phyloP scores from a whole-genome alignment of 257 asterid genomes.

The Hygrophila difformis region DNA sequence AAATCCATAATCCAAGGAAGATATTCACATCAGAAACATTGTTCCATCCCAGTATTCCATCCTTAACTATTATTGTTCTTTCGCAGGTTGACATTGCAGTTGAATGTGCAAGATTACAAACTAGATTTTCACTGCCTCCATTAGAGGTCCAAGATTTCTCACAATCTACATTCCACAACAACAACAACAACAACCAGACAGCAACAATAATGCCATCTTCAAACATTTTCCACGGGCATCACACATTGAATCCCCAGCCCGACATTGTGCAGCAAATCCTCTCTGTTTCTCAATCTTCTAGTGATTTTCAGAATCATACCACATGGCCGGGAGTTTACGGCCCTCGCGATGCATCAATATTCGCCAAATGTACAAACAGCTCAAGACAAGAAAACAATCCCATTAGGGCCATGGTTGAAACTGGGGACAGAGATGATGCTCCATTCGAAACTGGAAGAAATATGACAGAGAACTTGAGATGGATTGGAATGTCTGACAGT shows the following conservation, averaged over 20 bases:
- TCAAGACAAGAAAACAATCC: conserved; percentile 27
- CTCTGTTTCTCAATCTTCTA: conserved; percentile 78
- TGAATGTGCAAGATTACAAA: conserved; percentile 83
- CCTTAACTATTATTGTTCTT: not conserved
- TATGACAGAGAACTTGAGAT: conserved; percentile 64
- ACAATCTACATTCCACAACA: conserved; percentile 19
- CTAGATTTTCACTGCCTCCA: conserved; percentile 59
- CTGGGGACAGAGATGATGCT: conserved; percentile 40
- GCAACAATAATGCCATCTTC: conserved; percentile 25
- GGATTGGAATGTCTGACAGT: conserved; percentile 52
- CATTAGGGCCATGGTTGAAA: conserved; percentile 31
- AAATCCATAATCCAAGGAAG: no score
- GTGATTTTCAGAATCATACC: conserved; percentile 48
- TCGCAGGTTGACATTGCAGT: conserved; percentile 67
- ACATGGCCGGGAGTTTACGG: conserved; percentile 33
- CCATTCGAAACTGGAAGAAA: conserved; percentile 37
- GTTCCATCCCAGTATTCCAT: no score
- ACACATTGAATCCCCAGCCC: conserved; percentile 23
- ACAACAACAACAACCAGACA: no score
- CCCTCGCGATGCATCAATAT: conserved; percentile 32
- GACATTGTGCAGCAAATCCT: conserved; percentile 64
- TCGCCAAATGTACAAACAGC: conserved; percentile 24
- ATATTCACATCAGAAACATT: no score
- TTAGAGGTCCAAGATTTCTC: conserved; percentile 60
- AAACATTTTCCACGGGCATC: conserved; percentile 24